Conservation (phyloP, 768 basidiomycete genomes). For the Lentinula raphanica region DNA sequence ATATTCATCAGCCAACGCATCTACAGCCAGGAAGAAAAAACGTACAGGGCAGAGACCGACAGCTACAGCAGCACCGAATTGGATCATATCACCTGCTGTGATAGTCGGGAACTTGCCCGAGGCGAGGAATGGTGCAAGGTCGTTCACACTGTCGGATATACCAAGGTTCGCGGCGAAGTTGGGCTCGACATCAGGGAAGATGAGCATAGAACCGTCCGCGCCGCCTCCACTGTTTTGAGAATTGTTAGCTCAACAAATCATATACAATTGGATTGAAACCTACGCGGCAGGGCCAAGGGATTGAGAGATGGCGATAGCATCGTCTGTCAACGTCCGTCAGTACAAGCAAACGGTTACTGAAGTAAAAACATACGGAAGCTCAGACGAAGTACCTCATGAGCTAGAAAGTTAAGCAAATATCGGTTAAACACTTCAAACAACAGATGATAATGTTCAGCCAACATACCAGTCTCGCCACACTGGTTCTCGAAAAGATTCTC, state of each 20-base stretch:
- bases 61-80: conserved; percentile 30
- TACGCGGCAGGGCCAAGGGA: conserved; percentile 1
- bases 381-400: conserved; percentile 24
- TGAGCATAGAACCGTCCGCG: conserved; percentile 25
- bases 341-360: conserved; percentile 9
- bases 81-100: conserved; percentile 15
- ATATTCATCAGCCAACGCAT: not conserved
- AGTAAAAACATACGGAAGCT: conserved; percentile 14
- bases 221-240: conserved; percentile 20
- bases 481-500: conserved; percentile 28
- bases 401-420: conserved; percentile 11
- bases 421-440: too few relatives aligned
- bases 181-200: conserved; percentile 20
- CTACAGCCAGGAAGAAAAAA: conserved; percentile 14
- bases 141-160: conserved; percentile 14
- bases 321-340: conserved; percentile 20
- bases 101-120: conserved; percentile 1
- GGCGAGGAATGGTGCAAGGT: conserved; percentile 6
- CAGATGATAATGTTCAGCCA: too few relatives aligned
- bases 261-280: not conserved
- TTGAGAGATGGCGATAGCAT: conserved; percentile 14
- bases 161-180: conserved; percentile 14
- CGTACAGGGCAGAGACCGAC: conserved; percentile 30
- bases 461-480: conserved; percentile 22
- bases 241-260: not conserved